Base-by-base conservation (phyloP, 495 filamentous ascomycete species). In the Coniosporium apollinis region DNA sequence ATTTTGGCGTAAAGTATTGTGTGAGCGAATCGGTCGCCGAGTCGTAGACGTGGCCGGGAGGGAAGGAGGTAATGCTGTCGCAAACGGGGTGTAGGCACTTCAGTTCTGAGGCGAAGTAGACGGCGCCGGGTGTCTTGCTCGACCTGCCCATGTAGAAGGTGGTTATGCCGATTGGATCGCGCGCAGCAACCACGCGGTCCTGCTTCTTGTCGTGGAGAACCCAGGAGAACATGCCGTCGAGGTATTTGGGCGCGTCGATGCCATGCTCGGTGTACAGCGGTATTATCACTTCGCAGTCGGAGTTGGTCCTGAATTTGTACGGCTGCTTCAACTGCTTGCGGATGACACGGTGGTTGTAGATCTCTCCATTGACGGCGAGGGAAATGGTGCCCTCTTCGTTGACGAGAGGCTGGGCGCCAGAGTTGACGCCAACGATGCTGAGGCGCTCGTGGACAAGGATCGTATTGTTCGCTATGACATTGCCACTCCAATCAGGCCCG, bases 151-250 rank as follows among this genome's bases (percentile, higher is more conserved):
- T 78, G 65, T 96, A 97, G 56, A 97, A 85, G 46, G 81, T 94
- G 34, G 86, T 96, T 57, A 97, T 79, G 58, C 89, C 89, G 44
- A 97, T 93, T 28, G 89, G 89, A 56, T 97, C 89, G 50, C 89
- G 74, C 26, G 89, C 91, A 19, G 89, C 91, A 45, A 97, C 72
- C 21, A 80, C 82, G 34, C 91, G 77, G 62, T 97, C 81, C 50
- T 76, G 71, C 33, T 67, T 76, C 64, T 86, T 89, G 66, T 97
- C 89, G 61, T 91, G 94, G 19, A 97, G 69, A 28, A 96, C 85
- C 65, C 86, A 97, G 8, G 87, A 93, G 72, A 97, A 97, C 91
- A 97, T 97, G 59, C 89, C 89, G 56, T 97, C 89, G 42, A 97
- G 75, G 57, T 83, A 62, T 62, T 92, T 91, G 43, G 89, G 87